Conservation (phyloP, 305 asterid species). For the Solanum hybrid region DNA sequence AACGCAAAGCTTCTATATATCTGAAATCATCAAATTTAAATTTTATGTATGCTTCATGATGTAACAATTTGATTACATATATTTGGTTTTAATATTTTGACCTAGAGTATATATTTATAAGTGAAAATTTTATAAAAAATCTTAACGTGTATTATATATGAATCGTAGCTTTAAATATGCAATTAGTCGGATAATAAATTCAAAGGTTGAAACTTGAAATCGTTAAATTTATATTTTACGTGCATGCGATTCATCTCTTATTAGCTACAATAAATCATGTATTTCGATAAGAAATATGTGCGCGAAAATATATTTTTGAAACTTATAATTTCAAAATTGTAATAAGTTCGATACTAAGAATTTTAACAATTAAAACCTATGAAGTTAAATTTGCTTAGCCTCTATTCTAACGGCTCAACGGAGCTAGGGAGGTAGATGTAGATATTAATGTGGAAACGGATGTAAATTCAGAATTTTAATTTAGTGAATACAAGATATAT, state of each 20-base stretch:
- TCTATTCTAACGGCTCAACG: neutral
- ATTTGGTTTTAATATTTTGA: neutral
- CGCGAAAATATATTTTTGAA: neutral
- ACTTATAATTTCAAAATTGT: too few relatives aligned
- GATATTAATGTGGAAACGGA: neutral
- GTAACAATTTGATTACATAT: neutral
- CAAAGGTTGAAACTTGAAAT: neutral
- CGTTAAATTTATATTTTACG: neutral
- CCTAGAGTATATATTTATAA: too few relatives aligned
- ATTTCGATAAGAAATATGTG: neutral
- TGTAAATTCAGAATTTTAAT: neutral
- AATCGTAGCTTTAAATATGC: neutral
- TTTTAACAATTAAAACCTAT: too few relatives aligned
- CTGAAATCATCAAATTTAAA: too few relatives aligned
- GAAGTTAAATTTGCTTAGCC: neutral
- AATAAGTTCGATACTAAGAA: too few relatives aligned
- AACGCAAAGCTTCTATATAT: neutral
- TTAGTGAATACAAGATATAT: neutral
- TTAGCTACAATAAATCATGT: neutral
- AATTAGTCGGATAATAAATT: neutral
- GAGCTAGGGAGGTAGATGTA: neutral
- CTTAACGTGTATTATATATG: neutral
- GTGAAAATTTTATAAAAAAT: neutral
- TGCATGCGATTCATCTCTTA: neutral
- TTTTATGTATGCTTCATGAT: too few relatives aligned